Conservation (phyloP, 495 filamentous ascomycete species). For the Aspergillus haitiensis region DNA sequence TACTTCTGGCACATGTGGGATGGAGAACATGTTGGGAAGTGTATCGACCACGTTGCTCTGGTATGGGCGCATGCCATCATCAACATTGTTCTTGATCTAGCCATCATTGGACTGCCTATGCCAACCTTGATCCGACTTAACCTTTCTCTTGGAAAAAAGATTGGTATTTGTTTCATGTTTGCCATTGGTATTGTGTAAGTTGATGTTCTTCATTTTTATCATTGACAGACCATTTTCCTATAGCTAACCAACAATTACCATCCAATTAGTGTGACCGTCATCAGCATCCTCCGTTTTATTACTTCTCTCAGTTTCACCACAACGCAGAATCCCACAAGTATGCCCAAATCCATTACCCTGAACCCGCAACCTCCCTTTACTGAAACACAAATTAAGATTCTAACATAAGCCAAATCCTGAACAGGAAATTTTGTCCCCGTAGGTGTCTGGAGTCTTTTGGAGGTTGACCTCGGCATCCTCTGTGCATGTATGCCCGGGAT, state of each 20-base stretch:
- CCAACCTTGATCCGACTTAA: constrained; percentile 24
- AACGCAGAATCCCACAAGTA: constrained; percentile 7
- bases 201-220: background rate
- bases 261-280: constrained; percentile 30
- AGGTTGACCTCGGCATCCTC: constrained; percentile 47
- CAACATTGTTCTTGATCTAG: constrained; percentile 45
- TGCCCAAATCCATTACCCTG: background rate
- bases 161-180: constrained; percentile 27
- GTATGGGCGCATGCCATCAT: constrained; percentile 44
- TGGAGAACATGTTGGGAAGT: constrained; percentile 27
- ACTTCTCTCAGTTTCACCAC: constrained; percentile 29
- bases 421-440: constrained; percentile 16
- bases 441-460: constrained; percentile 44
- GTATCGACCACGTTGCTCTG: constrained; percentile 41
- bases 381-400: constrained; percentile 17
- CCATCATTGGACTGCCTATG: constrained; percentile 40
- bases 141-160: constrained; percentile 21
- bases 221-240: too few relatives aligned
- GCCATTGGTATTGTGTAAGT: constrained; percentile 32
- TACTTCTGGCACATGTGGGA: constrained; percentile 38
- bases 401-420: constrained; percentile 23
- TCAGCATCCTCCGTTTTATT: constrained; percentile 33
- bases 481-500: constrained; percentile 49
- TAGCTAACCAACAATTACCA: background rate
- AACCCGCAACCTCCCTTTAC: background rate